A percentile compares a stretch with the other conserved stretches of the same genome.
These are phyloP conservation scores for Beauveria sp. DNA, from an alignment of 2,329 filamentous ascomycete genomes.

Conservation along the genomic window DNA sequence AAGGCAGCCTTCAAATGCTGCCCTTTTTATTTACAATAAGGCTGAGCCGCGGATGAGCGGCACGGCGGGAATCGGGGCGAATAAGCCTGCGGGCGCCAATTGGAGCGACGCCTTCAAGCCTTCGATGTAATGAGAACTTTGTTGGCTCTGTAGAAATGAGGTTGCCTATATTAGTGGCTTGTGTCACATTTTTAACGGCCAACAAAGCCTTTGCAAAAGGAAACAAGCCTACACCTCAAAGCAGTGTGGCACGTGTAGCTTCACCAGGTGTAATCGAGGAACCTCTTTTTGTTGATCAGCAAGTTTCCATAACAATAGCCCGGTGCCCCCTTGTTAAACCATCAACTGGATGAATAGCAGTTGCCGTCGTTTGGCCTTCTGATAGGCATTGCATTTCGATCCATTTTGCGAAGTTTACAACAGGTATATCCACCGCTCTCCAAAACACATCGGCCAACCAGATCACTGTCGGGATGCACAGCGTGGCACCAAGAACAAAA, in stretches of 20 bases:
- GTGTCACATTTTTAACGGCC: background rate
- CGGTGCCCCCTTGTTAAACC: background rate
- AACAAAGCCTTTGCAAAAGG: too few relatives aligned
- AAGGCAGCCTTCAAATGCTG: too few relatives aligned
- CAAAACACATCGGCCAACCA: slow-evolving; percentile 51
- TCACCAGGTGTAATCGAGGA: too few relatives aligned
- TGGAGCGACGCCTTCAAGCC: background rate
- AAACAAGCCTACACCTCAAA: too few relatives aligned
- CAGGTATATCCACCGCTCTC: slow-evolving; percentile 46
- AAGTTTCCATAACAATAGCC: background rate
- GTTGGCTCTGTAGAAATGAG: background rate
- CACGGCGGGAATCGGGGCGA: background rate
- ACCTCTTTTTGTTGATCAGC: background rate
- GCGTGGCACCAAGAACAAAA: slow-evolving; percentile 36
- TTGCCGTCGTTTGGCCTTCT: background rate
- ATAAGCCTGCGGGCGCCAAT: background rate
- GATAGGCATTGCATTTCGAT: slow-evolving; percentile 36
- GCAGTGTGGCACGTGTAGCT: too few relatives aligned
- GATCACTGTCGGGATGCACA: slow-evolving; percentile 44
- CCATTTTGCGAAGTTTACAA: slow-evolving; percentile 50
- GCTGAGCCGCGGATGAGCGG: background rate
- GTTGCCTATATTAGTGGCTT: background rate
- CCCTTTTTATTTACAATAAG: background rate
- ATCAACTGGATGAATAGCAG: background rate
- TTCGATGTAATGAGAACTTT: background rate